Evolutionary conservation across 192 early-diverging fungal species (phyloP).

Genomic region (Coemansia asiatica): DNA sequence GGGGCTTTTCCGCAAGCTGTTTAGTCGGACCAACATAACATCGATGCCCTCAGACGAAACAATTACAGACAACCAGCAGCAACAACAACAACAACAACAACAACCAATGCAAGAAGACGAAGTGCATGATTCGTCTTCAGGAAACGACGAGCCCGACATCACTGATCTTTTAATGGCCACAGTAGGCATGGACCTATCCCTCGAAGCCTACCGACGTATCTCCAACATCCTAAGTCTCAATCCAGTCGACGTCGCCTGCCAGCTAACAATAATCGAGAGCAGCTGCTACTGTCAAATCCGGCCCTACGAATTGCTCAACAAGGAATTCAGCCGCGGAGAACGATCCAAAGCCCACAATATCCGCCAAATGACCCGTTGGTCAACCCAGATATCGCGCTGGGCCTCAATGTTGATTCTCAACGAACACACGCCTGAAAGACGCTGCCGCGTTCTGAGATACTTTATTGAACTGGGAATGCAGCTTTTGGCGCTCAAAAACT

Average conservation of each 20-base stretch:
- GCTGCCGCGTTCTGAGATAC: conserved; percentile 68
- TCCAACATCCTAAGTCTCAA: conserved; percentile 68
- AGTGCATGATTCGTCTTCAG: not conserved
- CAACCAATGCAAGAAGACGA: not conserved
- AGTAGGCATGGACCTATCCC: conserved; percentile 49
- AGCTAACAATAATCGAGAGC: conserved; percentile 80
- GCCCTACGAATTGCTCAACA: conserved; percentile 70
- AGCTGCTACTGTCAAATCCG: conserved; percentile 66
- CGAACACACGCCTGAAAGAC: conserved; percentile 68
- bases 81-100: not conserved
- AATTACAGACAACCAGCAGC: too few relatives aligned
- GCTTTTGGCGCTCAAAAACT: conserved; percentile 61
- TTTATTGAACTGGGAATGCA: conserved; percentile 76
- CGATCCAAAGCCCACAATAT: conserved; percentile 62
- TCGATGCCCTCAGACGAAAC: not conserved
- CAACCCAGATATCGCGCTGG: conserved; percentile 78
- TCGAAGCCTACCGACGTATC: conserved; percentile 62
- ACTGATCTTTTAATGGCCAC: conserved; percentile 53
- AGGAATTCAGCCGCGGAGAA: conserved; percentile 60
- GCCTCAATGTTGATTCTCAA: conserved; percentile 70
- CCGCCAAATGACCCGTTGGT: conserved; percentile 68
- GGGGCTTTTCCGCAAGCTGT: not conserved
- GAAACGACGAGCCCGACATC: conserved; percentile 40
- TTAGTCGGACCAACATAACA: not conserved
- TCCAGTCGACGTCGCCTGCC: conserved; percentile 77